phyloP scores from a whole-genome alignment of 225 moss, liverwort and hornwort genomes.

The Sphagnum contortum region DNA sequence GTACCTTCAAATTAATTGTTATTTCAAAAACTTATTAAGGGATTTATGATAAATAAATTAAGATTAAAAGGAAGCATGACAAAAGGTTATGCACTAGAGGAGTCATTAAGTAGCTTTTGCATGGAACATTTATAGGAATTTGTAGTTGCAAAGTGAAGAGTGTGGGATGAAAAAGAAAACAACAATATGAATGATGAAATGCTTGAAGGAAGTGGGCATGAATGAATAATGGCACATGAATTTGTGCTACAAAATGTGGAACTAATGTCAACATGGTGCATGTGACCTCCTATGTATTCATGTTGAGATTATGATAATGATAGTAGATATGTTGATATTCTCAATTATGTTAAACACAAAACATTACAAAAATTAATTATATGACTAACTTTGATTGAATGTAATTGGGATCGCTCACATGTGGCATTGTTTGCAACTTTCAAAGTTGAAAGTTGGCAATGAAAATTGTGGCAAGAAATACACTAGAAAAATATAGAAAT shows the following conservation, averaged over 20 bases:
- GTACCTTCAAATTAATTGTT: not conserved
- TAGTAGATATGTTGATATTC: not conserved
- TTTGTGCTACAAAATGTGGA: not conserved
- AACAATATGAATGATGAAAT: not conserved
- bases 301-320: not conserved
- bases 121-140: not conserved
- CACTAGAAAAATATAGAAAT: no score
- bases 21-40: not conserved
- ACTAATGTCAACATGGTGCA: not conserved
- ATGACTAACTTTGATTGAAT: no score
- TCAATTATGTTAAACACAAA: no score
- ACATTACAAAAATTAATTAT: no score
- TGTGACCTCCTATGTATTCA: not conserved
- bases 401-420: no score
- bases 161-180: not conserved
- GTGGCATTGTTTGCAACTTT: no score
- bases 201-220: not conserved
- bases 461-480: no score
- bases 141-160: not conserved
- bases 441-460: no score
- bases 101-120: not conserved
- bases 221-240: not conserved
- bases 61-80: not conserved
- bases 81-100: not conserved
- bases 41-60: not conserved